Conservation (phyloP, 306 rosid species). For the Quercus rubra region DNA sequence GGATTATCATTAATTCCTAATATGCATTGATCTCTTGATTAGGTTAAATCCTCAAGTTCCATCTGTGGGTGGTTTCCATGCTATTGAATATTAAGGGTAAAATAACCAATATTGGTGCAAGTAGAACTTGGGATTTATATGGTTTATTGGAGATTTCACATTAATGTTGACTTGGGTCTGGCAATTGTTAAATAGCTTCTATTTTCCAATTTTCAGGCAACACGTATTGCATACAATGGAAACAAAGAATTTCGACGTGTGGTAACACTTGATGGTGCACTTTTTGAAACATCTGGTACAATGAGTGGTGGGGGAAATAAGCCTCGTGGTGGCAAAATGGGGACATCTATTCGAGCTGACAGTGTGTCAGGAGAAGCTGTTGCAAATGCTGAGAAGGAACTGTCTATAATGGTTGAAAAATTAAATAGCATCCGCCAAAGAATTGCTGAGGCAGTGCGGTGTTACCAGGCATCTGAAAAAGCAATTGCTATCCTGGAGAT, state of each 20-base stretch:
- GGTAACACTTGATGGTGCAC: constrained; percentile 92
- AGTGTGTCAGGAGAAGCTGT: constrained; percentile 82
- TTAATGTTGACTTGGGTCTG: neutral
- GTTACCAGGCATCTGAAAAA: constrained; percentile 71
- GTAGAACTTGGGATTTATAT: neutral
- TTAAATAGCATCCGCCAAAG: constrained; percentile 57
- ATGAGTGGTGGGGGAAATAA: constrained; percentile 94
- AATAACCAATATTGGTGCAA: constrained; percentile 1
- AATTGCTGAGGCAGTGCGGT: constrained; percentile 51
- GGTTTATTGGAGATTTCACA: neutral
- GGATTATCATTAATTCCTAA: neutral
- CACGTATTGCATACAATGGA: constrained; percentile 72
- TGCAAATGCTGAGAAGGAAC: constrained; percentile 72
- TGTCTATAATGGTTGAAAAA: constrained; percentile 40
- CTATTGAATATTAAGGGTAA: neutral
- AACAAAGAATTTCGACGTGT: constrained; percentile 72
- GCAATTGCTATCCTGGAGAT: constrained; percentile 61
- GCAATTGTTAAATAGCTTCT: constrained; percentile 12
- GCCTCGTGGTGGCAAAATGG: constrained; percentile 97
- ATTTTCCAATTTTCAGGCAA: constrained; percentile 55
- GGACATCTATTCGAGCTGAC: constrained; percentile 76
- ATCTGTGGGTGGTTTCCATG: neutral
- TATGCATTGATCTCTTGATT: neutral
- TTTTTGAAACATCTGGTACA: constrained; percentile 87
- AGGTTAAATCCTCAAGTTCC: neutral